A percentile compares a stretch with the other conserved stretches of the same genome.
phyloP scores from a whole-genome alignment of 148 eudicot genomes.

The Salicornia ramosissima region DNA sequence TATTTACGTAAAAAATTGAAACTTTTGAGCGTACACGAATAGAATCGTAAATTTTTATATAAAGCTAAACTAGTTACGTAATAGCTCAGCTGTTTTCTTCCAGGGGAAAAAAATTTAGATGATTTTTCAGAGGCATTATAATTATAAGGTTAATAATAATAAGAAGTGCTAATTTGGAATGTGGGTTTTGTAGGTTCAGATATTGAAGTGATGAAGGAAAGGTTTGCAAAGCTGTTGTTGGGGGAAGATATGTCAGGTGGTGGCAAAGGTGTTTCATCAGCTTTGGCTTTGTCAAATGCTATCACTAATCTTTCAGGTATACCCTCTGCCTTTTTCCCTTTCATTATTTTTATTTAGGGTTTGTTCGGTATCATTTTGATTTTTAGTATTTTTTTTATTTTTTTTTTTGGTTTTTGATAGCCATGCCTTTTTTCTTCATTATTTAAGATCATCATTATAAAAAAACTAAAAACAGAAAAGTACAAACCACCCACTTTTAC shows the following conservation, averaged over 20 bases:
- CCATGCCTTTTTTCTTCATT: too few species aligned
- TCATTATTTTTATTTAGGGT: neutral
- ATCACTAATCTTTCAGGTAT: slow-evolving; percentile 73
- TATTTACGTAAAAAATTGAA: too few species aligned
- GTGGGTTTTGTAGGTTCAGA: slow-evolving; percentile 28
- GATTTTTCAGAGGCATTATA: neutral
- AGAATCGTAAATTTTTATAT: too few species aligned
- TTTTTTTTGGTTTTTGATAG: too few species aligned
- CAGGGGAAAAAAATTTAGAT: neutral
- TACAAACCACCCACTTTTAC: too few species aligned
- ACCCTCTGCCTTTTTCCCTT: neutral
- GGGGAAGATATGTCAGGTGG: slow-evolving; percentile 85
- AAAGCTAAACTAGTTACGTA: too few species aligned
- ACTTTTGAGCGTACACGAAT: too few species aligned
- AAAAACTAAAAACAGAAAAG: too few species aligned
- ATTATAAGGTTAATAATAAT: neutral
- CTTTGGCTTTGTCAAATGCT: slow-evolving; percentile 77
- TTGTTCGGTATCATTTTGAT: too few species aligned
- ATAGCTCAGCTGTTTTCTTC: neutral
- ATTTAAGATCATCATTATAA: too few species aligned
- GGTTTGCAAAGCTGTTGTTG: slow-evolving; percentile 60
- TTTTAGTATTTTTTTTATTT: too few species aligned
- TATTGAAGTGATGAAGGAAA: slow-evolving; percentile 63
- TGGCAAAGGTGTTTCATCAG: slow-evolving; percentile 80
- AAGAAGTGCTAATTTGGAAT: neutral